Base-by-base conservation (phyloP, 2,329 filamentous ascomycete species). In the Leptographium procerum region DNA sequence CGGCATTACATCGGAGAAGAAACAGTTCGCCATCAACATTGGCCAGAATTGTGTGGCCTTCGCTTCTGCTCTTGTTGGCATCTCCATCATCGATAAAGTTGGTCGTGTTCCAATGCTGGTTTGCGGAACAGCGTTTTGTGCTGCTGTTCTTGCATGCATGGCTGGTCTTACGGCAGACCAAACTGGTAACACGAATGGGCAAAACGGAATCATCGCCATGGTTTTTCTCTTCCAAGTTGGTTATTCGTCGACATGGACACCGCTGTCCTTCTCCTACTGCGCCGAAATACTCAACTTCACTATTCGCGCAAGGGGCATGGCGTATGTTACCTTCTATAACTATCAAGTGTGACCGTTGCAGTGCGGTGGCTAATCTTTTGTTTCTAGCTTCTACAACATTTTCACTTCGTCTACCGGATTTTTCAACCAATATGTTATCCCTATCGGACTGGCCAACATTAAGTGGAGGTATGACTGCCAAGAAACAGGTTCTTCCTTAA, bases 1-100 rank as follows among this genome's bases (percentile, higher is more conserved):
- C 10, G 78, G 82, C 55, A 77, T 85, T 61, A 75, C 70, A 1
- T 63, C 73, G 0, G 68, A 77, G 59, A 71, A 76, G 61, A 75
- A 68, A 14, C 70, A 74, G 0, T 71, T 84, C 19, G 75, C 76
- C 1, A 69, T 78, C 55, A 80, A 79, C 64, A 55, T 62, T 34
- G 56, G 60, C 28, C 60, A 61, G 58, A 58, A 51, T 24, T 48
- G 51, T 29, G 57, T 58, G 4, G 57, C 57, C 16, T 58, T 58
- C 22, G 57, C 24, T 7, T 54, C 57, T 13, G 57, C 57, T 1
- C 51, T 58, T 16, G 40, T 29, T n/a, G 57, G 57, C 22, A 58
- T 58, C 43, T 55, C 24, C 34, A 52, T 62, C 24, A 57, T 63
- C 47, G 61, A 63, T 54, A 58, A 57, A 22, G 9, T 63, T 31